Evolutionary conservation across 2,329 filamentous ascomycete species (phyloP).

Genomic region (Fonsecaea nubica): DNA sequence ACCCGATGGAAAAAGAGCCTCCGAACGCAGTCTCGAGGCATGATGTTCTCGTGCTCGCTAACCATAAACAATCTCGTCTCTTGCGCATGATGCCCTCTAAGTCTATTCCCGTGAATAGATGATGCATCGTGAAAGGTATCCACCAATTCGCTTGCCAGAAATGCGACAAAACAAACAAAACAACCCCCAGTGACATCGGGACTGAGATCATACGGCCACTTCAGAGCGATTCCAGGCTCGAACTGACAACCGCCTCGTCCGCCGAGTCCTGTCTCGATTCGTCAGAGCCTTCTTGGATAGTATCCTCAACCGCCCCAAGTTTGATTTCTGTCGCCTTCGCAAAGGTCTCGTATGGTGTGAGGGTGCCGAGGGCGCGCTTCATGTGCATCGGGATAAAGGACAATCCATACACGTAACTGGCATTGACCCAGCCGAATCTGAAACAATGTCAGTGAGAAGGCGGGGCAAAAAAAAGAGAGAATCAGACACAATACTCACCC

Average conservation of each 20-base stretch:
- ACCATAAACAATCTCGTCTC: conserved; percentile 9
- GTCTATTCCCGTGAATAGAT: conserved; percentile 14
- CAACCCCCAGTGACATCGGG: neutral
- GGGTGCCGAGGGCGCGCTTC: conserved; percentile 82
- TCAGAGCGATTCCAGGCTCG: conserved; percentile 22
- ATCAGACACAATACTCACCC: conserved; percentile 68
- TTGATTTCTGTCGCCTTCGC: conserved; percentile 64
- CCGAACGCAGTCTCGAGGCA: conserved; percentile 3
- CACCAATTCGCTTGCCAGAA: neutral
- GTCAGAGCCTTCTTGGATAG: conserved; percentile 37
- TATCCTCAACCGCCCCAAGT: conserved; percentile 32
- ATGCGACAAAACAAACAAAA: neutral
- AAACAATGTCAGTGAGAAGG: conserved; percentile 14
- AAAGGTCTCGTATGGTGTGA: conserved; percentile 86
- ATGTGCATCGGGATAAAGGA: conserved; percentile 88
- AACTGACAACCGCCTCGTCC: conserved; percentile 27
- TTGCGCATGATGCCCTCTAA: conserved; percentile 6
- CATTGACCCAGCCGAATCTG: conserved; percentile 98
- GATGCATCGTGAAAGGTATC: conserved; percentile 9
- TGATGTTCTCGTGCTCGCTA: conserved; percentile 17
- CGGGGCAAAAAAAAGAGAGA: neutral
- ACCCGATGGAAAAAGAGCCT: neutral
- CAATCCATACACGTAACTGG: conserved; percentile 92
- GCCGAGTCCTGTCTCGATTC: conserved; percentile 32
- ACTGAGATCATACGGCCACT: neutral